Evolutionary conservation across 306 rosid species (phyloP), one percentile per base, ranked within the genome.

Genomic region (Lupinus albus): DNA sequence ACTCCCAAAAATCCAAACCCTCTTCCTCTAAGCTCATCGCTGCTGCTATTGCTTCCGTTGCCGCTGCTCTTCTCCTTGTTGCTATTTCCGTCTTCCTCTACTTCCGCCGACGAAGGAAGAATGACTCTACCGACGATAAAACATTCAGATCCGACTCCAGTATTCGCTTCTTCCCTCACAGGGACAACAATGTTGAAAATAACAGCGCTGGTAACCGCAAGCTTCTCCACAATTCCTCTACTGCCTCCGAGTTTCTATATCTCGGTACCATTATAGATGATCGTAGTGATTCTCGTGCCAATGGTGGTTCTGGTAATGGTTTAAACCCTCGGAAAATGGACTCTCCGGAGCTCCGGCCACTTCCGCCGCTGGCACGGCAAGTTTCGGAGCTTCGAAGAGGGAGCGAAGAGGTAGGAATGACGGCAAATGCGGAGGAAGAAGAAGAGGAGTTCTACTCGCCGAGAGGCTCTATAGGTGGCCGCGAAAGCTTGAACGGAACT

Each of bases 361-460:
- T 86, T 12, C 88, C 91, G 17, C 91, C 86, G 10, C 76, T 86
- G 25, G 73, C 79, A 1, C 78, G 91, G 17, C 88, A 79, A 39
- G 79, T 67, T 2, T 80, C 77, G 5, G n/a, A 41, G 18, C 18
- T 78, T 3, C 76, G 11, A 46, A 15, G 32, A 7, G 50, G 17
- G 10, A 46, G 55, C 0, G 54, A 55, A 3, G 84, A 73, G 7
- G 89, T 25, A 25, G 30, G 30, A 2, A 2, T 4, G 30, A 25
- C 30, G 30, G 30, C 30, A 3, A 21, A 2, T 1, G 28, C 61
- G 0, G 95, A 81, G 46, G 97, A 88, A 0, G 97, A 81, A 11
- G 97, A 88, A 15, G 95, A 91, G 21, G 95, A 83, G 80, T 91
- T 91, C 39, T 91, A 86, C 80, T 91, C 97, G 3, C 97, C 97